These are phyloP conservation scores for Cynara cardunculus DNA, from an alignment of 129 eudicot genomes.

Conservation along the genomic window DNA sequence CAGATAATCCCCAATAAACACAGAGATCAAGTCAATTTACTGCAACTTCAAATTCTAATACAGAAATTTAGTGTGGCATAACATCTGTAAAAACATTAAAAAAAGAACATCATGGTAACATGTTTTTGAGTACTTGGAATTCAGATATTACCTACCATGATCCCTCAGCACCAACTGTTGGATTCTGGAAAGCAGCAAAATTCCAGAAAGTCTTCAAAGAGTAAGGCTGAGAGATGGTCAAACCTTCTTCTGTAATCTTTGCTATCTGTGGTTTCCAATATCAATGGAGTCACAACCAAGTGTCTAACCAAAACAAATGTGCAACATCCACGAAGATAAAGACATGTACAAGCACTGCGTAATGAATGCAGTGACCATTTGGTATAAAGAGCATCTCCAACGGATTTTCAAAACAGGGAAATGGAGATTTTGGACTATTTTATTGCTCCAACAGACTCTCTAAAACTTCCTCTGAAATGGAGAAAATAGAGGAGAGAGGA, in stretches of 20 bases:
- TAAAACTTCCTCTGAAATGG: background rate
- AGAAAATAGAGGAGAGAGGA: background rate
- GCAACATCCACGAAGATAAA: background rate
- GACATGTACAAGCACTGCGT: background rate
- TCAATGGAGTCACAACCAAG: background rate
- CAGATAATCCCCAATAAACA: background rate
- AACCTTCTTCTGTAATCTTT: slow-evolving; percentile 30
- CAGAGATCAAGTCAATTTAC: background rate
- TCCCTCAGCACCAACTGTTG: slow-evolving; percentile 34
- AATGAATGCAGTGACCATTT: no score
- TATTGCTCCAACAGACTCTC: no score
- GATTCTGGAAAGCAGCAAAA: slow-evolving; percentile 34
- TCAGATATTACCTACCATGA: slow-evolving; percentile 27
- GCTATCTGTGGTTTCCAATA: slow-evolving; percentile 20
- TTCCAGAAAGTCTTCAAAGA: slow-evolving; percentile 38
- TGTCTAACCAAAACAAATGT: background rate
- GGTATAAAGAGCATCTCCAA: background rate
- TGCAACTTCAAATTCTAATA: background rate
- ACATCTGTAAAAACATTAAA: slow-evolving; percentile 1
- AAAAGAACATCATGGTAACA: background rate
- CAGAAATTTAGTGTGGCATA: background rate
- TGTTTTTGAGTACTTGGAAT: background rate
- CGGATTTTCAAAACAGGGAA: background rate
- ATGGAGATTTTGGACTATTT: no score
- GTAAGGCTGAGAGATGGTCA: slow-evolving; percentile 32